A percentile compares a stretch with the other conserved stretches of the same genome.
Evolutionary conservation across 257 asterid species (phyloP).

Genomic region (Orobanche coerulescens): DNA sequence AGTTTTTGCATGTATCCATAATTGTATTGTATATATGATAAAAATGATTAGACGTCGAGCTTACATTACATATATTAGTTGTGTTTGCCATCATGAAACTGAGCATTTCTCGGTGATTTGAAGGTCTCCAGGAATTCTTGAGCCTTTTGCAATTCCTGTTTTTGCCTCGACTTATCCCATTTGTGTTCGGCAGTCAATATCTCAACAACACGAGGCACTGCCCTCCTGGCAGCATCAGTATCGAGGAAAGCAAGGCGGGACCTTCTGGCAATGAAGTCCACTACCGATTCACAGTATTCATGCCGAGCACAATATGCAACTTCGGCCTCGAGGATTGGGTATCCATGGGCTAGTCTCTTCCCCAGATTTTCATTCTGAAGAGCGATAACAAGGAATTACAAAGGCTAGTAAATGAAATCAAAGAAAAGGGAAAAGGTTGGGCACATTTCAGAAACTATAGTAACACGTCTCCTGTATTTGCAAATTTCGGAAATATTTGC

Average conservation of each 20-base stretch:
- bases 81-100: constrained; percentile 92
- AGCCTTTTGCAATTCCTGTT: constrained; percentile 51
- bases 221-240: constrained; percentile 86
- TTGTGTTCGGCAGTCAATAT: constrained; percentile 76
- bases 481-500: not conserved
- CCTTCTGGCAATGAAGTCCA: constrained; percentile 91
- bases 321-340: constrained; percentile 93
- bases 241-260: constrained; percentile 96
- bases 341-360: constrained; percentile 93
- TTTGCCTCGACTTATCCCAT: constrained; percentile 82
- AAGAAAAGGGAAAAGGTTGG: not conserved
- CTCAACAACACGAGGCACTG: constrained; percentile 70
- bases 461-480: not conserved
- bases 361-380: constrained; percentile 86
- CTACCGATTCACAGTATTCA: constrained; percentile 91
- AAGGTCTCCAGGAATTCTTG: constrained; percentile 76
- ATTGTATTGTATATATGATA: not conserved
- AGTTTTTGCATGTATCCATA: not conserved
- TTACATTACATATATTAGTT: constrained; percentile 36
- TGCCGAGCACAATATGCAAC: constrained; percentile 95
- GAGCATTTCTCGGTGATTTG: constrained; percentile 88
- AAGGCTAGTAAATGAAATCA: not conserved
- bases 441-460: not conserved
- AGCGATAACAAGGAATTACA: not conserved
- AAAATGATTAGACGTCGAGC: not conserved